Base-by-base conservation (phyloP, 306 rosid genomes). In the Inga laurina region DNA sequence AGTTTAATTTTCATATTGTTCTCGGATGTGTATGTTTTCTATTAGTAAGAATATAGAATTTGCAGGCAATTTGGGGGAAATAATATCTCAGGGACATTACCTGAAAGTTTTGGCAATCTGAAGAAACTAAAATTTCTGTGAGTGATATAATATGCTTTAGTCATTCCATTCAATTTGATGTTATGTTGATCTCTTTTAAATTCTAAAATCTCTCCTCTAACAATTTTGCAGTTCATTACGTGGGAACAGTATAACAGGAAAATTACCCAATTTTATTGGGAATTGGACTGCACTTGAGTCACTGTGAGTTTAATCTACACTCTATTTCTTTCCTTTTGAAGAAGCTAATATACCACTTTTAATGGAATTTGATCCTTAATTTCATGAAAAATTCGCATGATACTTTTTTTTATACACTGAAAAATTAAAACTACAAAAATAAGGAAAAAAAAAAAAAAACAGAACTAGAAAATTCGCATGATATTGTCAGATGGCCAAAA, bases 1-100 rank as follows among this genome's bases (percentile, higher is more conserved):
- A 21, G 64, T 56, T 51, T 49, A n/a, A n/a, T n/a, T n/a, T n/a
- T 51, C 21, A 51, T 19, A 54, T 54, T 19, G 22, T 24, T 54
- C 19, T 18, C 19, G 24, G 24, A 18, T 54, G 24, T 6, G 10
- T 59, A n/a, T n/a, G n/a, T n/a, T 8, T 37, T 81, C 74, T 74
- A 4, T 51, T 1, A 35, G 13, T 74, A 73, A 49, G 19, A 4
- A 49, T 49, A 14, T 14, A 6, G 6, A 76, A 72, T 82, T 57
- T 79, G 72, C 91, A 95, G 97, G 39, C 49, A 82, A 54, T 88
- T 95, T 74, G 74, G 85, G 48, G 86, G 87, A 19, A 95, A 95
- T 90, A 90, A 93, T 73, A 91, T 95, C 72, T 87, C 92, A 0
- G 97, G 92, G 52, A 18, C 74, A 62, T 90, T 95, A 86, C 98